Conservation (phyloP, 495 filamentous ascomycete genomes). For the Daldinia loculata region DNA sequence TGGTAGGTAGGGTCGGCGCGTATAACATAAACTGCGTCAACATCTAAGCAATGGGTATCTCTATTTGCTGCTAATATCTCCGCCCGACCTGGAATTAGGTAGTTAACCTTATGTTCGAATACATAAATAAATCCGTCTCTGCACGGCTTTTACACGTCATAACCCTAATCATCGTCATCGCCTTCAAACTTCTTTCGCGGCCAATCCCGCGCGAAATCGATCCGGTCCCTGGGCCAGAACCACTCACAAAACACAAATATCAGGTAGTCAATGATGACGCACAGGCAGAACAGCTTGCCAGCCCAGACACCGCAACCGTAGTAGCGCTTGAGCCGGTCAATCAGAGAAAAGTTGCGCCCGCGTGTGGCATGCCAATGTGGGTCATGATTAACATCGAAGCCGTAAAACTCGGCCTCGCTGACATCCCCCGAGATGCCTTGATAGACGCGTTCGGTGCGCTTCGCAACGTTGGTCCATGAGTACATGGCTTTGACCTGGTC, state of each 20-base stretch:
- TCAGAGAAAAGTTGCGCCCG: slow-evolving; percentile 86
- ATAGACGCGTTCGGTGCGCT: slow-evolving; percentile 93
- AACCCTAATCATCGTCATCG: slow-evolving; percentile 37
- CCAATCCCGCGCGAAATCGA: slow-evolving; percentile 91
- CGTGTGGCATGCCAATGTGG: slow-evolving; percentile 77
- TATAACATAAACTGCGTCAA: not conserved
- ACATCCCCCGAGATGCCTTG: slow-evolving; percentile 87
- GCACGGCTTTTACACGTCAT: not conserved
- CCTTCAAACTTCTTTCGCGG: slow-evolving; percentile 69
- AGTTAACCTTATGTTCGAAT: not conserved
- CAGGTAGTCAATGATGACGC: slow-evolving; percentile 91
- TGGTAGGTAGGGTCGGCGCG: no score
- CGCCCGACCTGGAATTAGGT: not conserved
- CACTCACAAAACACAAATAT: slow-evolving; percentile 87
- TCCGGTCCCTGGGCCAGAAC: slow-evolving; percentile 81
- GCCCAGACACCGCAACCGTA: slow-evolving; percentile 99
- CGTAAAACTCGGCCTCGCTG: slow-evolving; percentile 86
- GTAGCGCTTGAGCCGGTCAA: slow-evolving; percentile 93
- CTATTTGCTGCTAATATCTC: not conserved
- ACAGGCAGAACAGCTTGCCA: slow-evolving; percentile 94
- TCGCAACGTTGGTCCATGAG: slow-evolving; percentile 93
- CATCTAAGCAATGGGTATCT: not conserved
- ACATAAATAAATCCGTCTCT: not conserved
- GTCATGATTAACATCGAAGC: slow-evolving; percentile 71
- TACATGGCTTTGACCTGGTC: slow-evolving; percentile 98